Conservation (phyloP, 140 eudicot genomes). For the Oenanthe javanica region DNA sequence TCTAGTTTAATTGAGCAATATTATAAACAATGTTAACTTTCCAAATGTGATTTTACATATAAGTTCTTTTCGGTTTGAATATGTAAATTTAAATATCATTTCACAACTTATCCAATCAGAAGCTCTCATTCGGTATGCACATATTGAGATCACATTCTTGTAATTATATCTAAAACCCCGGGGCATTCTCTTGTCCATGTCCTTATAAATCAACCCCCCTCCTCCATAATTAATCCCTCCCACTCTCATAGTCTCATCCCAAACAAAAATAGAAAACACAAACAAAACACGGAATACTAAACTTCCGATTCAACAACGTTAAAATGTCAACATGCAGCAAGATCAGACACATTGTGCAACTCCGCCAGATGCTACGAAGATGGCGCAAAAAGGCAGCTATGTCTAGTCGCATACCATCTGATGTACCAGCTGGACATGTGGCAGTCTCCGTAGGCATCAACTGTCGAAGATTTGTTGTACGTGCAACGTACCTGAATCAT, state of each 20-base stretch:
- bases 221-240: slow-evolving; percentile 9
- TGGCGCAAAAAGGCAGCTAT: slow-evolving; percentile 75
- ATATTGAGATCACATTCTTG: not conserved
- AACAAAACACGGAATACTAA: not conserved
- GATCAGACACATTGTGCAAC: slow-evolving; percentile 87
- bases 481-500: slow-evolving; percentile 63
- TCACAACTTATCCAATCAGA: not conserved
- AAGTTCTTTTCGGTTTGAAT: not conserved
- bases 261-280: not conserved
- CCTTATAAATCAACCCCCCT: not conserved
- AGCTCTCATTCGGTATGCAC: not conserved
- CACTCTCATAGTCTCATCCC: not conserved
- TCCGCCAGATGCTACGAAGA: slow-evolving; percentile 71
- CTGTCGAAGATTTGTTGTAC: slow-evolving; percentile 57
- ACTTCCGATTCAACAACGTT: not conserved
- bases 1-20: not conserved
- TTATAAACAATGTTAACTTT: not conserved
- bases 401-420: slow-evolving; percentile 45
- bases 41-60: not conserved
- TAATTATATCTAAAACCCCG: slow-evolving; percentile 19
- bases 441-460: slow-evolving; percentile 70
- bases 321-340: slow-evolving; percentile 73
- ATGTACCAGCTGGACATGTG: slow-evolving; percentile 87
- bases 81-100: too few relatives aligned
- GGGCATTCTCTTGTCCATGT: slow-evolving; percentile 9